phyloP scores from a whole-genome alignment of 2,329 filamentous ascomycete species.

The Cryphonectria carpinicola region DNA sequence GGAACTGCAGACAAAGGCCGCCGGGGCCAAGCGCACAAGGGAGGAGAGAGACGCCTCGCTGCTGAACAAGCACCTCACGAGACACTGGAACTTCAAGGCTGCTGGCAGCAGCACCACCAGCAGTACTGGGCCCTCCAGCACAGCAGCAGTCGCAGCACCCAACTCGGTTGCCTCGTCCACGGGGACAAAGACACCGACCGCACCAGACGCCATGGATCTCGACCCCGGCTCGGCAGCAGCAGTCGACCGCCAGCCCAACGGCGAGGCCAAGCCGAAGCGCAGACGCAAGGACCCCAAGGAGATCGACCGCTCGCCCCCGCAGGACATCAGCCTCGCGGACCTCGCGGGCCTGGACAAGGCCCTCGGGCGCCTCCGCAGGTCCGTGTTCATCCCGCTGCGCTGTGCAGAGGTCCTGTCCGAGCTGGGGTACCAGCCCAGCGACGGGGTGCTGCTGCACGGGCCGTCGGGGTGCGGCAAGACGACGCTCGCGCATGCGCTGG shows the following conservation, averaged over 20 bases:
- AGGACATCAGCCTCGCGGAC: slow-evolving; percentile 69
- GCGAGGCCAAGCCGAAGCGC: slow-evolving; percentile 69
- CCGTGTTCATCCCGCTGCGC: slow-evolving; percentile 74
- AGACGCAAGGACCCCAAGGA: slow-evolving; percentile 58
- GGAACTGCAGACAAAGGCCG: slow-evolving; percentile 34
- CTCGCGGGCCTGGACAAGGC: slow-evolving; percentile 78
- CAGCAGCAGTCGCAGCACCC: background rate
- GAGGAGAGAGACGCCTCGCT: slow-evolving; percentile 37
- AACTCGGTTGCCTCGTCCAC: slow-evolving; percentile 16
- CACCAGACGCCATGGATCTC: slow-evolving; percentile 32
- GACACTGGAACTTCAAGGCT: slow-evolving; percentile 42
- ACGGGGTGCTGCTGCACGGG: slow-evolving; percentile 78
- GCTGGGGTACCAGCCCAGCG: slow-evolving; percentile 69
- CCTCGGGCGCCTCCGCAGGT: slow-evolving; percentile 68
- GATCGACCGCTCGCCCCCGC: slow-evolving; percentile 67
- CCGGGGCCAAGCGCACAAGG: slow-evolving; percentile 29
- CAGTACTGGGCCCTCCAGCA: slow-evolving; percentile 22
- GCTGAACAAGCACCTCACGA: slow-evolving; percentile 48
- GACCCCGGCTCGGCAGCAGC: slow-evolving; percentile 36
- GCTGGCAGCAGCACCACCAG: too few relatives aligned
- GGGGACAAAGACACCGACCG: slow-evolving; percentile 32
- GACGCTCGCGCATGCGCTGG: slow-evolving; percentile 79
- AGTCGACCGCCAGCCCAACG: slow-evolving; percentile 61
- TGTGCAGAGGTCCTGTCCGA: slow-evolving; percentile 67
- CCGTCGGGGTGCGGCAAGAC: slow-evolving; percentile 88